Conservation (phyloP, 2,329 filamentous ascomycete genomes). For the Paracoccidioides brasiliensis region DNA sequence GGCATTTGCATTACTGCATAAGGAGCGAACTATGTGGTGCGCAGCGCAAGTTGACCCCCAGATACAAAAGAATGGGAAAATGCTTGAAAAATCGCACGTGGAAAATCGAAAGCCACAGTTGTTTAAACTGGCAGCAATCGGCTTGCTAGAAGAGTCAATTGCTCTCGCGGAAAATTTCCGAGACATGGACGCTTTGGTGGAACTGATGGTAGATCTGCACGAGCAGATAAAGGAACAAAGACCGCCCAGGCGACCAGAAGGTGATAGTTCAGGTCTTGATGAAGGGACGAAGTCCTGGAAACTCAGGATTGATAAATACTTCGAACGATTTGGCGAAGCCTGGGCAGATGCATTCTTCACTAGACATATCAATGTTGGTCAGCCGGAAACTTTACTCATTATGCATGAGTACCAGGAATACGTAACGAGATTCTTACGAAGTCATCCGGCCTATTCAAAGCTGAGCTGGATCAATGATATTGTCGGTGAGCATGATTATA, state of each 20-base stretch:
- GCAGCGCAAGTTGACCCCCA: conserved; percentile 39
- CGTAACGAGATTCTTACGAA: conserved; percentile 66
- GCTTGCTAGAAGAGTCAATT: conserved; percentile 45
- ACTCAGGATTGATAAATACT: conserved; percentile 33
- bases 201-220: conserved; percentile 32
- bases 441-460: conserved; percentile 57
- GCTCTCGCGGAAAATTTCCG: conserved; percentile 48
- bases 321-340: conserved; percentile 36
- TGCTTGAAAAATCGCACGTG: conserved; percentile 32
- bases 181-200: conserved; percentile 51
- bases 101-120: conserved; percentile 35
- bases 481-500: conserved; percentile 59
- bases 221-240: conserved; percentile 22
- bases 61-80: conserved; percentile 35
- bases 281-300: conserved; percentile 18
- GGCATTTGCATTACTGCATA: conserved; percentile 44
- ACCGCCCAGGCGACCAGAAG: conserved; percentile 8
- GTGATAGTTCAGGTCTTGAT: conserved; percentile 11
- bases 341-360: conserved; percentile 63
- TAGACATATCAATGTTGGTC: conserved; percentile 55
- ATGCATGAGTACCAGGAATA: conserved; percentile 57
- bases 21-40: conserved; percentile 48
- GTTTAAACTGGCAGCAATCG: conserved; percentile 37
- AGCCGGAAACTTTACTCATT: conserved; percentile 53
- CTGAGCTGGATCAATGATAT: conserved; percentile 95